Evolutionary conservation across 179 eudicot species (phyloP).

Genomic region (Vitellaria paradoxa): DNA sequence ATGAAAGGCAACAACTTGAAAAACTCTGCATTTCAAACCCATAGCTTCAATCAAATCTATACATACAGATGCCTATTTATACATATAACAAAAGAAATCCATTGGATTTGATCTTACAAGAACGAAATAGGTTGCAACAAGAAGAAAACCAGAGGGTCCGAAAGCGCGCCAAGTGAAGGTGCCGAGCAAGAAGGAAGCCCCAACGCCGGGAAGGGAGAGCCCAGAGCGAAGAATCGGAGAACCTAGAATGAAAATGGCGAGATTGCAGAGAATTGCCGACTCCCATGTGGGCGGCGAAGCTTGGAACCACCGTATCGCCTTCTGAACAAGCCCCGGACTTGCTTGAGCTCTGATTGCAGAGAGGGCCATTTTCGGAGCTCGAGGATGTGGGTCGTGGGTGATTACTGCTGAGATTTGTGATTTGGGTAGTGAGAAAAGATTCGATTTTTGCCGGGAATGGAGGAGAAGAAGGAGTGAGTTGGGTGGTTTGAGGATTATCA

Average conservation of each 20-base stretch:
- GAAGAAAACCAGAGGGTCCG: conserved; percentile 70
- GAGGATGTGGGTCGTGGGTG: too few species aligned
- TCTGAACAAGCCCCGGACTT: conserved; percentile 26
- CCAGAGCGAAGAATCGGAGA: conserved; percentile 81
- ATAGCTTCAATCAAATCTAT: too few species aligned
- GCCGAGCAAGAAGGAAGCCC: conserved; percentile 81
- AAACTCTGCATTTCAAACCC: too few species aligned
- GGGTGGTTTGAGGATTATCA: too few species aligned
- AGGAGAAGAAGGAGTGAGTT: too few species aligned
- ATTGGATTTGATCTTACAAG: conserved; percentile 42
- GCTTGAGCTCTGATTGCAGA: conserved; percentile 23
- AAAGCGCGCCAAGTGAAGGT: conserved; percentile 86
- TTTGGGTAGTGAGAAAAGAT: too few species aligned
- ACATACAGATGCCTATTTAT: too few species aligned
- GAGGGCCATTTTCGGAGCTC: too few species aligned
- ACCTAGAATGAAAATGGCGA: conserved; percentile 67
- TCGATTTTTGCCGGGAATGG: too few species aligned
- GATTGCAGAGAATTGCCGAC: conserved; percentile 61
- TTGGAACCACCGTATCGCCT: conserved; percentile 37
- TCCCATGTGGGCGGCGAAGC: conserved; percentile 77
- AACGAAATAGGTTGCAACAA: conserved; percentile 79
- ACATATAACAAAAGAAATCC: not conserved
- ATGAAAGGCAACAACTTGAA: too few species aligned
- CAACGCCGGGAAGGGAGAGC: conserved; percentile 70
- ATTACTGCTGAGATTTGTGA: too few species aligned